A percentile compares a stretch with the other conserved stretches of the same genome.
Conservation (phyloP, 164 flowering plant species). For the Protea cynaroides region DNA sequence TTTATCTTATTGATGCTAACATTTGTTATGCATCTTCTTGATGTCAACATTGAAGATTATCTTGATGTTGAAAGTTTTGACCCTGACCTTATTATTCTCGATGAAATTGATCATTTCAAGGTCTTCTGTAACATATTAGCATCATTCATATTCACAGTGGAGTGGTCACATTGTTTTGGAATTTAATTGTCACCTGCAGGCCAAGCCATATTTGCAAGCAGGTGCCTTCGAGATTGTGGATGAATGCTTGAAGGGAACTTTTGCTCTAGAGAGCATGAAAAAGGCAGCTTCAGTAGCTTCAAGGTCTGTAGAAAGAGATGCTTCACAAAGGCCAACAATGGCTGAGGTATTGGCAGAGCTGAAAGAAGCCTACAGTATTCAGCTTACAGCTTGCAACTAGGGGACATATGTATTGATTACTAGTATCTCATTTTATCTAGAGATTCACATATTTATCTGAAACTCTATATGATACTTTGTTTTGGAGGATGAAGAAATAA, state of each 20-base stretch:
- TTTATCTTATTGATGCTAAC: too few relatives aligned
- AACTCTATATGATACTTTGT: too few relatives aligned
- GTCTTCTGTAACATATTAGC: too few relatives aligned
- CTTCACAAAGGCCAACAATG: conserved; percentile 65
- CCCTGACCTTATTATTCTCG: too few relatives aligned
- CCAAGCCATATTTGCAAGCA: conserved; percentile 86
- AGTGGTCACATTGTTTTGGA: too few relatives aligned
- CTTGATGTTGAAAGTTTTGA: background rate
- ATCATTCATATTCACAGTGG: too few relatives aligned
- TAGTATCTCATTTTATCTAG: background rate
- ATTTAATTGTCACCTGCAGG: conserved; percentile 39
- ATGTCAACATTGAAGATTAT: too few relatives aligned
- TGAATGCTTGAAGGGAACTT: conserved; percentile 53
- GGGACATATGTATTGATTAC: conserved; percentile 18
- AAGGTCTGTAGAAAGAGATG: conserved; percentile 79
- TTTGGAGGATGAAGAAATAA: too few relatives aligned
- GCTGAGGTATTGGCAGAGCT: conserved; percentile 63
- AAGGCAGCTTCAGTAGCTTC: conserved; percentile 54
- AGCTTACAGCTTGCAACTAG: conserved; percentile 53
- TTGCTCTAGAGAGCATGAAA: conserved; percentile 69
- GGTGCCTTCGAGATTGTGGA: conserved; percentile 83
- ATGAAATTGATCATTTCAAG: too few relatives aligned
- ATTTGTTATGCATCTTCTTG: too few relatives aligned
- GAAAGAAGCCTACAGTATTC: conserved; percentile 73
- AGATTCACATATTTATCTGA: too few relatives aligned